Evolutionary conservation across 2,329 filamentous ascomycete species (phyloP).

Genomic region (Talaromyces sp.): DNA sequence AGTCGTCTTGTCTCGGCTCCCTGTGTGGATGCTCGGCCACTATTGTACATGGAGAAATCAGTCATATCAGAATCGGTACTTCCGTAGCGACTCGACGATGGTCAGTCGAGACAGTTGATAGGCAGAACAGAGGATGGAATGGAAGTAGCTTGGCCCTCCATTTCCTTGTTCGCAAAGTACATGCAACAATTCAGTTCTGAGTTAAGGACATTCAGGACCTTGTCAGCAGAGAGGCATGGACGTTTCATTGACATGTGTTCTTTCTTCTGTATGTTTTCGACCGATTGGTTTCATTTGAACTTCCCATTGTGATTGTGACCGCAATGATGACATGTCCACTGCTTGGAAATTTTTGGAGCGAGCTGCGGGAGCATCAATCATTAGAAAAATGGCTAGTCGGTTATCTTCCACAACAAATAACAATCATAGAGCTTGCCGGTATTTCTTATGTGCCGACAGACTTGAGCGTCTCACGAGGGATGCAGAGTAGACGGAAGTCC

Average conservation of each 20-base stretch:
- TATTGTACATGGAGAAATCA: not conserved
- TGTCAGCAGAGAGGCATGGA: not conserved
- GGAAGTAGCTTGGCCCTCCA: not conserved
- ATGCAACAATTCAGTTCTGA: not conserved
- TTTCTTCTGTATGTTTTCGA: no score
- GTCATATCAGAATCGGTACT: not conserved
- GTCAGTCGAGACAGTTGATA: not conserved
- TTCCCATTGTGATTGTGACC: not conserved
- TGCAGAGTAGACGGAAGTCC: not conserved
- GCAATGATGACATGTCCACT: not conserved
- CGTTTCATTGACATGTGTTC: no score
- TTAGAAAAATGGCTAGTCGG: not conserved
- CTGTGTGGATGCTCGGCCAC: not conserved
- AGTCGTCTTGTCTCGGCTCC: not conserved
- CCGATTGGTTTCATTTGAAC: not conserved
- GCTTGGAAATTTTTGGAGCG: not conserved
- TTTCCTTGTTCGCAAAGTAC: not conserved
- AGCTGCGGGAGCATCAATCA: no score
- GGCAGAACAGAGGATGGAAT: not conserved
- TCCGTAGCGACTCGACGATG: not conserved
- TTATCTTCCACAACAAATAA: not conserved
- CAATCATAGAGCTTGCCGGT: not conserved
- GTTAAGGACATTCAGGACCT: not conserved
- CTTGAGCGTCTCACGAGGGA: not conserved
- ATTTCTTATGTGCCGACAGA: not conserved